These are phyloP conservation scores for Globisporangium cystogenes DNA, from an alignment of 352 stramenopile species.

Conservation along the genomic window DNA sequence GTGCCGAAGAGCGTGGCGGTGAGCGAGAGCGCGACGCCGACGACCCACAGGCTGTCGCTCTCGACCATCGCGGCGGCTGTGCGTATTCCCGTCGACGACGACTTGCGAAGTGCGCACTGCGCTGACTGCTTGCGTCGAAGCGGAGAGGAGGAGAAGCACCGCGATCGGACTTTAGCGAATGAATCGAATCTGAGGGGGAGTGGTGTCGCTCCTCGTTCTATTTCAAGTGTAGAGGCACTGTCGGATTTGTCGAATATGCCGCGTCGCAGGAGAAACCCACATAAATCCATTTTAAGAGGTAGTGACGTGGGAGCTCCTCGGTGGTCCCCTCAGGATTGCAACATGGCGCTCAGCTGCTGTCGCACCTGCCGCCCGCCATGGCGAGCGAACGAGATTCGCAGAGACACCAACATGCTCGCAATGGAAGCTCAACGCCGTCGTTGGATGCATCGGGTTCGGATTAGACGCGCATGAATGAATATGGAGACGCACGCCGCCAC, in stretches of 20 bases:
- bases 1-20: slow-evolving; percentile 81
- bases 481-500: not conserved
- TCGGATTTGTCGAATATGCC: not conserved
- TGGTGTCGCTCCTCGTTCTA: not conserved
- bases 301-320: not conserved
- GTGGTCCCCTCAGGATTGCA: not conserved
- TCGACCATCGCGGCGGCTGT: not conserved
- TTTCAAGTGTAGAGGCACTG: too few relatives aligned
- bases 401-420: too few relatives aligned
- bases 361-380: too few relatives aligned
- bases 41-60: slow-evolving; percentile 41
- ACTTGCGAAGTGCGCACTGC: not conserved
- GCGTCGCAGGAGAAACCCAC: not conserved
- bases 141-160: not conserved
- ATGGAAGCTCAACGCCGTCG: too few relatives aligned
- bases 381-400: too few relatives aligned
- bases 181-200: not conserved
- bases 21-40: slow-evolving; percentile 75
- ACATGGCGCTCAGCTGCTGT: not conserved
- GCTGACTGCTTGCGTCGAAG: too few relatives aligned
- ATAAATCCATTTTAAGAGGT: not conserved
- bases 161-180: not conserved
- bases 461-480: not conserved
- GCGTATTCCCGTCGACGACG: too few relatives aligned
- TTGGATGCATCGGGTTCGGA: not conserved